Base-by-base conservation (phyloP, 2,329 filamentous ascomycete species). In the Monosporascus sp. region DNA sequence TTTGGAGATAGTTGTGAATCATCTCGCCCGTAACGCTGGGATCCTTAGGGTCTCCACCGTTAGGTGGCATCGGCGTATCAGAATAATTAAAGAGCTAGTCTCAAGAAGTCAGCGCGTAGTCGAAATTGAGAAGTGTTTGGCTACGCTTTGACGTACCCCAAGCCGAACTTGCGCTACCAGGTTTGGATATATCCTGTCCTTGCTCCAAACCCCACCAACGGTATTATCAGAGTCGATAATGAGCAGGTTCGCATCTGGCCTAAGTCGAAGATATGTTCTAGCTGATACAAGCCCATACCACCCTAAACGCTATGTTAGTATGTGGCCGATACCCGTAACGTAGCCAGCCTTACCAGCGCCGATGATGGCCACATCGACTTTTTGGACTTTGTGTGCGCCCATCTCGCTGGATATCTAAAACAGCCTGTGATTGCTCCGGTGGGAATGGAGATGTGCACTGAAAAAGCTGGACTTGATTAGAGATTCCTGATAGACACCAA, bases 1-100 rank as follows among this genome's bases (percentile, higher is more conserved):
- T 58, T 15, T 63, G 57, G 49, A 65, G 31, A 46, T 66, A 66
- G n/a, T 57, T 49, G 46, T 63, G 58, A 50, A 63, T 62, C 58
- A 60, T 63, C 7, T 60, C 58, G 51, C 62, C 66, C 8, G 67
- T 68, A 18, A 63, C 60, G 17, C 43, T 58, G 9, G 53, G 51
- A 26, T 62, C 60, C 37, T 59, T 60, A 6, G 53, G 37, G 38
- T 61, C 56, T 20, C 60, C 56, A n/a, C 49, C 55, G 45, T 62
- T 58, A 3, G 56, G 54, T 28, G 55, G 54, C 61, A 63, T 62
- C 7, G 59, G 61, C 5, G 58, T 61, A 31, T 62, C 60, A 28
- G 61, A 61, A 45, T 61, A 61, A 47, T 62, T 62, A 54, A 63
- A 62, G 6, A 60, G 59, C 61, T 63, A 22, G 20, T 7, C 20